These are phyloP conservation scores for Marasmius tenuissimus DNA, from an alignment of 1,284 basidiomycete species.

Conservation along the genomic window DNA sequence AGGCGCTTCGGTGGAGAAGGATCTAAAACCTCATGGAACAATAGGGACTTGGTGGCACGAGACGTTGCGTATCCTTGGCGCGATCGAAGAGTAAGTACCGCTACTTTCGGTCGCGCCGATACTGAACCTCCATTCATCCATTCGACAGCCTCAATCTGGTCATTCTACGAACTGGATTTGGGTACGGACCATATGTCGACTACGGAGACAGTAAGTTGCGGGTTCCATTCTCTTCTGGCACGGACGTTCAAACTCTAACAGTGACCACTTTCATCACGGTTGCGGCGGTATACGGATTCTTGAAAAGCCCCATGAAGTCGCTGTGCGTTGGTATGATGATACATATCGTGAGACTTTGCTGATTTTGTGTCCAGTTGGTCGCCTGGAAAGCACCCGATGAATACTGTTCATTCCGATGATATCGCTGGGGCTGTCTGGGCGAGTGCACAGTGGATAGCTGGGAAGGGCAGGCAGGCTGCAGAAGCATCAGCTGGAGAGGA, in stretches of 20 bases:
- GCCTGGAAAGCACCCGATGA: slow-evolving; percentile 76
- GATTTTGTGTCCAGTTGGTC: slow-evolving; percentile 52
- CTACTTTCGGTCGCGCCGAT: slow-evolving; percentile 13
- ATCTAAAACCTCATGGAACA: slow-evolving; percentile 71
- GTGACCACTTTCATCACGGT: slow-evolving; percentile 73
- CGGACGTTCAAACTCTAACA: slow-evolving; percentile 24
- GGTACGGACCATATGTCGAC: slow-evolving; percentile 76
- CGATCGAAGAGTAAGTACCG: slow-evolving; percentile 67
- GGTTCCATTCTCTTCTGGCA: slow-evolving; percentile 9
- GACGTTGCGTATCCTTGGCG: slow-evolving; percentile 72
- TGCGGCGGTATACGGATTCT: slow-evolving; percentile 81
- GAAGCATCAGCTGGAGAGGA: slow-evolving; percentile 64
- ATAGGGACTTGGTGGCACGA: slow-evolving; percentile 92
- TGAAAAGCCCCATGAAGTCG: slow-evolving; percentile 86
- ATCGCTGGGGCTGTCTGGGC: slow-evolving; percentile 76
- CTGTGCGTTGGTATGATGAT: slow-evolving; percentile 47
- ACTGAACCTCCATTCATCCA: slow-evolving; percentile 2
- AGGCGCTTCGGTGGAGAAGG: slow-evolving; percentile 67
- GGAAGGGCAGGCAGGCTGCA: slow-evolving; percentile 62
- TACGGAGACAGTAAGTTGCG: slow-evolving; percentile 58
- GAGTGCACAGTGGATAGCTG: slow-evolving; percentile 71
- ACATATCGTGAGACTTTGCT: slow-evolving; percentile 6
- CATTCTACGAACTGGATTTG: slow-evolving; percentile 68
- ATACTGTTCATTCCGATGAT: slow-evolving; percentile 81
- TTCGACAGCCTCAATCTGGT: slow-evolving; percentile 73